A percentile compares a stretch with the other conserved stretches of the same genome.
Evolutionary conservation across 179 eudicot genomes (phyloP).

Genomic region (Patellifolia procumbens): DNA sequence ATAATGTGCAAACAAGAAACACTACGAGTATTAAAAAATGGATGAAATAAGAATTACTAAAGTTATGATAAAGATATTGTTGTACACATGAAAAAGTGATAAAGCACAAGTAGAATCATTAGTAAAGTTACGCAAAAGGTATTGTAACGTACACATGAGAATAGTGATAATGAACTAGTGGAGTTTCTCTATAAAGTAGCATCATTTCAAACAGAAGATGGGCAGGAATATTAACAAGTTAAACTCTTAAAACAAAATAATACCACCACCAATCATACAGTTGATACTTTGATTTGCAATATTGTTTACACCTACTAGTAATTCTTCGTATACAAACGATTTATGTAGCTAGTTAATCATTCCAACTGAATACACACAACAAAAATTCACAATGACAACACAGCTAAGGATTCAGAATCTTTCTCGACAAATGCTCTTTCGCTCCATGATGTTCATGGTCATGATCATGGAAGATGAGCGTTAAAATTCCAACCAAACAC

Average conservation of each 20-base stretch:
- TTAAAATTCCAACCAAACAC: conserved; percentile 84
- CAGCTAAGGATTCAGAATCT: conserved; percentile 49
- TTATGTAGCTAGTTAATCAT: conserved; percentile 12
- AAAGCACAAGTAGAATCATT: too few species aligned
- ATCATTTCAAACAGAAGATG: background rate
- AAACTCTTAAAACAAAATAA: too few species aligned
- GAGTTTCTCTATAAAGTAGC: too few species aligned
- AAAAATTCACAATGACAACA: conserved; percentile 11
- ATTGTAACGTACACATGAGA: too few species aligned
- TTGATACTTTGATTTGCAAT: background rate
- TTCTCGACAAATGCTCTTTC: conserved; percentile 56
- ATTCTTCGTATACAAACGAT: conserved; percentile 23
- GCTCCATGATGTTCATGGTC: conserved; percentile 36
- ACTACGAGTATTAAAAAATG: too few species aligned
- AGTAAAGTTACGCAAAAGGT: too few species aligned
- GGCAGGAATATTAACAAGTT: background rate
- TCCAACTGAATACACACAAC: conserved; percentile 26
- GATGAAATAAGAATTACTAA: too few species aligned
- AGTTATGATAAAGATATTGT: too few species aligned
- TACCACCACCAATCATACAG: too few species aligned
- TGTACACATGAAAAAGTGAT: too few species aligned
- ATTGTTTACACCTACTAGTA: conserved; percentile 19
- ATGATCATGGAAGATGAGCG: conserved; percentile 82
- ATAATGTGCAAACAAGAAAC: too few species aligned
- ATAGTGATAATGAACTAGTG: too few species aligned